Percentiles rank a stretch among this genome's conserved stretches.
Evolutionary conservation across 228 moss, liverwort and hornwort species (phyloP).

Genomic region (Sphagnum fallax): DNA sequence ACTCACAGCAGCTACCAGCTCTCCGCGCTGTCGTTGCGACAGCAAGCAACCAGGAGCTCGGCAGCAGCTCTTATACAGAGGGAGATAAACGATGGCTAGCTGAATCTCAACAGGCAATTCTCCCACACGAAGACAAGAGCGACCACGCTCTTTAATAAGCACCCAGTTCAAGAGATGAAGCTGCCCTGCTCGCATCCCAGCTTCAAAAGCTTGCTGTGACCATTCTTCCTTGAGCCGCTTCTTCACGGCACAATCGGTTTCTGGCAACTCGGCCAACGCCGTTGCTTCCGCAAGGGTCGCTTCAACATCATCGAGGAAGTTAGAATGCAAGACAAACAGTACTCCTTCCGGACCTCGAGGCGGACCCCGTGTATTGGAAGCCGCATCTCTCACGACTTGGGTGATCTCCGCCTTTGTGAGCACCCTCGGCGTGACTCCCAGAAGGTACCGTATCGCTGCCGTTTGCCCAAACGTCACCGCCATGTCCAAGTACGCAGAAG

Average conservation of each 20-base stretch:
- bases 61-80: slow-evolving; percentile 33
- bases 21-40: slow-evolving; percentile 44
- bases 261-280: slow-evolving; percentile 30
- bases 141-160: slow-evolving; percentile 32
- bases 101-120: slow-evolving; percentile 45
- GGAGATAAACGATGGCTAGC: slow-evolving; percentile 41
- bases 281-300: slow-evolving; percentile 33
- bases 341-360: slow-evolving; percentile 48
- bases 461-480: slow-evolving; percentile 43
- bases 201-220: slow-evolving; percentile 45
- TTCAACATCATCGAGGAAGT: slow-evolving; percentile 36
- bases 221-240: slow-evolving; percentile 25
- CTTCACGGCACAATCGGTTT: slow-evolving; percentile 36
- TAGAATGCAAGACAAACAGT: slow-evolving; percentile 46
- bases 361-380: slow-evolving; percentile 43
- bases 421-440: slow-evolving; percentile 20
- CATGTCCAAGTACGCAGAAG: slow-evolving; percentile 35
- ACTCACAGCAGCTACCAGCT: slow-evolving; percentile 31
- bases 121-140: slow-evolving; percentile 26
- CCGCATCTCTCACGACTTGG: slow-evolving; percentile 40
- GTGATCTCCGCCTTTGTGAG: slow-evolving; percentile 21
- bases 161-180: slow-evolving; percentile 41
- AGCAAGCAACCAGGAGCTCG: slow-evolving; percentile 30
- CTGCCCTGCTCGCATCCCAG: slow-evolving; percentile 31
- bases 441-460: slow-evolving; percentile 36